Base-by-base conservation (phyloP, 2,329 filamentous ascomycete genomes). In the Epichloe coenophiala region DNA sequence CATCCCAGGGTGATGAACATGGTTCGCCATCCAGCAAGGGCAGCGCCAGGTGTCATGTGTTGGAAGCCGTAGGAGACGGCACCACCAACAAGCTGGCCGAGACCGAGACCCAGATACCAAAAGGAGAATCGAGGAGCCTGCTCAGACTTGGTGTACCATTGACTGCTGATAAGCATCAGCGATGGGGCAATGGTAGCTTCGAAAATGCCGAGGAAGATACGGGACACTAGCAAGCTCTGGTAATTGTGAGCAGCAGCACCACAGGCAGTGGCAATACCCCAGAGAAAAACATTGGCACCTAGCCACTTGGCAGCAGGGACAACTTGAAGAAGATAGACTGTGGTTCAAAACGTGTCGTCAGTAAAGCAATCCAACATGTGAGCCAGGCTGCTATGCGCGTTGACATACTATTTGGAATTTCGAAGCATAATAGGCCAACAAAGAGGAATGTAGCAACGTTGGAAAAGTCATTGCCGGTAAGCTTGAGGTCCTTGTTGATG, bases 1-100 rank as follows among this genome's bases (percentile, higher is more conserved):
- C 71, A 68, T 8, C 83, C 83, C 57, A 87, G 80, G 12, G 83
- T 75, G 45, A 86, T 78, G 63, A 87, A 87, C 23, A 86, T 73
- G 76, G 77, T 83, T 5, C 80, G 70, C 83, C 83, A 88, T 4
- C 82, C 82, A n/a, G 77, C 68, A 2, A 75, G 73, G 1, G 70
- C 63, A 3, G 83, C 66, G 1, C 78, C 81, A 3, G 66, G 65
- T 1, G 57, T 70, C 63, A 72, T 66, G 11, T 77, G 72, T 59
- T 80, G 77, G 60, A 79, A 80, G 41, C 65, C 77, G 54, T 72
- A 81, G 0, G 78, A 80, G 46, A 88, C 83, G 5, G 80, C 75
- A 1, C 78, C 78, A 2, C 78, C 76, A 21, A 83, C 70, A n/a
- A 82, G 77, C 63, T 82, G 78, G 5, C 77, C 77, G 3, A 78